Evolutionary conservation across 2,329 filamentous ascomycete genomes (phyloP), one percentile per base, ranked within the genome.

Genomic region (Clarireedia homoeocarpa): DNA sequence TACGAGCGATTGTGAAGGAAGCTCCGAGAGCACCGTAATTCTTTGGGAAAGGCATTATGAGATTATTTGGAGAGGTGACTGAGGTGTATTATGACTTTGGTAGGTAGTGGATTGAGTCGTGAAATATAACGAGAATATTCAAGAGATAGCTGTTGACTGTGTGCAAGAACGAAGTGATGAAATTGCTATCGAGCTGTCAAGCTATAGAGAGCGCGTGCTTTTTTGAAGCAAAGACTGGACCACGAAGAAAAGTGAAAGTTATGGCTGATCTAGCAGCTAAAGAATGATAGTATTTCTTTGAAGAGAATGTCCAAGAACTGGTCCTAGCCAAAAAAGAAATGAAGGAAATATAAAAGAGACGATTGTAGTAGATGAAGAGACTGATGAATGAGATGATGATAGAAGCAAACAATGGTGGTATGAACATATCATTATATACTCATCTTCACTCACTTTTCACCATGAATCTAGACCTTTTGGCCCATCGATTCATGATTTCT

Each of bases 1-100:
- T 77, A 48, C 91, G 85, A 63, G 86, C 81, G 62, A 83, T 75
- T 57, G 88, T 83, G 74, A 95, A 95, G 63, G 86, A 87, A 65
- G 86, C 83, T 70, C 88, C 89, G 63, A 94, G 75, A 69, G 86
- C 86, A 65, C 88, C 86, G 71, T 62, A 64, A 40, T 62, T 51
- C 56, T 63, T 53, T n/a, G 50, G 44, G 10, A 36, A 61, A 53
- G 57, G 59, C 42, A 58, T 57, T 53, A 12, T 46, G 48, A 51
- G 38, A 36, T 12, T 27, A 24, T 48, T 27, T 58, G 46, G 20
- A 4, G 42, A 38, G 6, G 24, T 24, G 30, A 17, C 36, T 39
- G 45, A 27, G 30, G 47, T 24, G 23, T 27, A 46, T 27, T 20
- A 17, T 47, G 36, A 24, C 9, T 14, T 20, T 46, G 30, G 20